These are phyloP conservation scores for Imleria badia DNA, from an alignment of 768 basidiomycete genomes.

Conservation along the genomic window DNA sequence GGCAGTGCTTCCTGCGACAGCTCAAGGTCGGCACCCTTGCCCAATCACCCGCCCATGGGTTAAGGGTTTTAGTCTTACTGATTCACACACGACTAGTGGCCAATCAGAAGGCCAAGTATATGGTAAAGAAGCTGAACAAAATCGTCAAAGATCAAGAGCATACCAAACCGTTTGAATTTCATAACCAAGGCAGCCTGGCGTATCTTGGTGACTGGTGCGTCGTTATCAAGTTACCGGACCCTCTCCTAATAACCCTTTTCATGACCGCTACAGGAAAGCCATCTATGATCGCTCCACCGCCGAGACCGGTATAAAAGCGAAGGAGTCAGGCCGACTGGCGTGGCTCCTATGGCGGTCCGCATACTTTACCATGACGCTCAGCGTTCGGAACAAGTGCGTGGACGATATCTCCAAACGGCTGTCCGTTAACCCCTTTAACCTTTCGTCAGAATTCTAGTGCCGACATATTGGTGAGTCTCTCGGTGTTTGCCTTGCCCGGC, in stretches of 20 bases:
- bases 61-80: slow-evolving; percentile 19
- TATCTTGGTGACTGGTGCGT: slow-evolving; percentile 76
- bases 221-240: not conserved
- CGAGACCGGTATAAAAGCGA: slow-evolving; percentile 48
- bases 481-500: slow-evolving; percentile 7
- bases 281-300: slow-evolving; percentile 67
- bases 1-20: slow-evolving; percentile 73
- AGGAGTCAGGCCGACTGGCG: slow-evolving; percentile 65
- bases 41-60: slow-evolving; percentile 15
- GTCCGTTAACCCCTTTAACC: slow-evolving; percentile 8
- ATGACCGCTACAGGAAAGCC: slow-evolving; percentile 54
- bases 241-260: slow-evolving; percentile 6
- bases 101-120: slow-evolving; percentile 70
- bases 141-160: slow-evolving; percentile 50
- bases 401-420: slow-evolving; percentile 4
- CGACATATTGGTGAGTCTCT: slow-evolving; percentile 57
- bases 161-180: slow-evolving; percentile 62
- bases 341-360: slow-evolving; percentile 83
- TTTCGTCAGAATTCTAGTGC: slow-evolving; percentile 55
- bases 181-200: slow-evolving; percentile 72
- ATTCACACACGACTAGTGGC: slow-evolving; percentile 49
- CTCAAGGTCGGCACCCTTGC: slow-evolving; percentile 56
- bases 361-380: slow-evolving; percentile 77
- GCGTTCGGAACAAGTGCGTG: slow-evolving; percentile 65
- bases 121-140: slow-evolving; percentile 65